Percentiles rank a stretch among this genome's conserved stretches.
phyloP scores from a whole-genome alignment of 768 basidiomycete species.

The Leccinum broughii region DNA sequence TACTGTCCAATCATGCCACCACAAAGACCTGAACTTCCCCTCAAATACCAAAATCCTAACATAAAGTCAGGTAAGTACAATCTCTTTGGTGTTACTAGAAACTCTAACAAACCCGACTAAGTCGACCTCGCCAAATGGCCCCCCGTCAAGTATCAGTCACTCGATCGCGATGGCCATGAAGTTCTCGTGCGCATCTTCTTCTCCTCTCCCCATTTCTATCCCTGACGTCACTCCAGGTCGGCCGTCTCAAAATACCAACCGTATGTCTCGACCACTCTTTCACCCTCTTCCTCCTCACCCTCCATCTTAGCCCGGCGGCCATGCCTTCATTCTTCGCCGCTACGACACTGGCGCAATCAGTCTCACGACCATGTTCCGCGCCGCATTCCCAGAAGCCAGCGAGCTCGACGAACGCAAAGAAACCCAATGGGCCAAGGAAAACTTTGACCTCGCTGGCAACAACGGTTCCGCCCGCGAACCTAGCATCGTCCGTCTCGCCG shows the following conservation, averaged over 20 bases:
- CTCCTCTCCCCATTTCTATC: not conserved
- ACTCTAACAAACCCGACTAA: slow-evolving; percentile 15
- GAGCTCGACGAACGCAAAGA: slow-evolving; percentile 80
- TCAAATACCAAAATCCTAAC: slow-evolving; percentile 50
- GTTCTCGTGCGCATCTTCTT: slow-evolving; percentile 62
- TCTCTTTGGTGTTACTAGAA: too few species aligned
- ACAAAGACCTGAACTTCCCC: slow-evolving; percentile 53
- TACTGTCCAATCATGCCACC: slow-evolving; percentile 29
- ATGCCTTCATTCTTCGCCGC: slow-evolving; percentile 92
- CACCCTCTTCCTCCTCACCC: slow-evolving; percentile 18
- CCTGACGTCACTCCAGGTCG: slow-evolving; percentile 57
- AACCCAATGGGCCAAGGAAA: slow-evolving; percentile 79
- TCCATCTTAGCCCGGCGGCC: slow-evolving; percentile 58
- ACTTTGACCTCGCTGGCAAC: slow-evolving; percentile 72
- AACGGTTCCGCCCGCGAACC: slow-evolving; percentile 69
- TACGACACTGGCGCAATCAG: slow-evolving; percentile 93
- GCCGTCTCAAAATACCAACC: slow-evolving; percentile 86
- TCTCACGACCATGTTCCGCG: slow-evolving; percentile 95
- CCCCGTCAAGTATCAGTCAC: slow-evolving; percentile 88
- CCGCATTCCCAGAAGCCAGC: slow-evolving; percentile 81
- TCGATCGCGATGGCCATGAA: slow-evolving; percentile 83
- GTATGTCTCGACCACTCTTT: slow-evolving; percentile 45
- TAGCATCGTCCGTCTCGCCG: slow-evolving; percentile 74
- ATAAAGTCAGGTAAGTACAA: slow-evolving; percentile 42
- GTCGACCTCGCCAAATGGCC: slow-evolving; percentile 52